Percentiles rank a stretch among this genome's conserved stretches.
Evolutionary conservation across 177 flowering plant genomes (phyloP).

Genomic region (Tripterygium wilfordii): DNA sequence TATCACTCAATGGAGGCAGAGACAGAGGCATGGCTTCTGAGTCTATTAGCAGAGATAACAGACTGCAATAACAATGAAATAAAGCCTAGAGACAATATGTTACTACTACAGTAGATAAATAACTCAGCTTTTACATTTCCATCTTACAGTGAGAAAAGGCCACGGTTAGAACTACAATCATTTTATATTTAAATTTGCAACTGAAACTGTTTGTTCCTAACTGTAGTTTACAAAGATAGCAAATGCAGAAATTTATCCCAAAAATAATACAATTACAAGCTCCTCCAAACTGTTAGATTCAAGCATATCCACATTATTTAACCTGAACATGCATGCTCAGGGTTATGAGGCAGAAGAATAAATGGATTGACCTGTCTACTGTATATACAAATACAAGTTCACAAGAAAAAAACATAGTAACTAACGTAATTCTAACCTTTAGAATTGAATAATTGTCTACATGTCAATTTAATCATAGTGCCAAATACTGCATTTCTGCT

Average conservation of each 20-base stretch:
- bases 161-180: not conserved
- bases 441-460: too few species aligned
- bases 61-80: conserved; percentile 27
- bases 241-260: conserved; percentile 2
- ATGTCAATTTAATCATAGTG: too few species aligned
- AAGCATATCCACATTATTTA: too few species aligned
- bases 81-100: conserved; percentile 8
- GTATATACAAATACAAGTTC: too few species aligned
- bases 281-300: too few species aligned
- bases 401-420: too few species aligned
- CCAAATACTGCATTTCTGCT: too few species aligned
- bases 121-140: conserved; percentile 6
- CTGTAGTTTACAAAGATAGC: conserved; percentile 6
- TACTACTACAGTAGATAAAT: conserved; percentile 6
- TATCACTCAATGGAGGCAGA: conserved; percentile 26
- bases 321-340: too few species aligned
- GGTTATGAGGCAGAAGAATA: too few species aligned
- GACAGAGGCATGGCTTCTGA: conserved; percentile 45
- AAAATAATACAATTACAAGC: not conserved
- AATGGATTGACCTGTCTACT: too few species aligned
- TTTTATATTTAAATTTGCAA: conserved; percentile 2
- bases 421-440: too few species aligned
- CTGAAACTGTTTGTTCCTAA: conserved; percentile 8
- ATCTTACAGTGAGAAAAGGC: not conserved
- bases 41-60: conserved; percentile 27